Evolutionary conservation across 305 asterid species (phyloP).

Genomic region (Rubia peregrina): DNA sequence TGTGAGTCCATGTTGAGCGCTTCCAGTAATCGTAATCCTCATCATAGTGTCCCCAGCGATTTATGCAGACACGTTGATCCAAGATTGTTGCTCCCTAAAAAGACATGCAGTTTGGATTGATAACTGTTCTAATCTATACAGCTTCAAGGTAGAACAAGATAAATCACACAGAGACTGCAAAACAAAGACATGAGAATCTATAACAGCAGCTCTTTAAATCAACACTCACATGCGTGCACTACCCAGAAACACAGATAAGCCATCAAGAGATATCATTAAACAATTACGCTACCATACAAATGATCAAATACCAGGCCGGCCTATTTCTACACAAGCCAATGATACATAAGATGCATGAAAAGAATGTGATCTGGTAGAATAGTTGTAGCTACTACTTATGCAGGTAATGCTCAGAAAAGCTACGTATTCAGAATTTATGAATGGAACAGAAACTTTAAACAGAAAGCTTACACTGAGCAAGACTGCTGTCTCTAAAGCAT

Average conservation of each 20-base stretch:
- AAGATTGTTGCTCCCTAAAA: conserved; percentile 75
- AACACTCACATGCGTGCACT: background rate
- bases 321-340: background rate
- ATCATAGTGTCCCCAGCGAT: conserved; percentile 76
- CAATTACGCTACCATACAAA: background rate
- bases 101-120: conserved; percentile 6
- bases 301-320: background rate
- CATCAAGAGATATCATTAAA: background rate
- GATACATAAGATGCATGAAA: background rate
- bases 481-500: conserved; percentile 90
- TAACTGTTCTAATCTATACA: background rate
- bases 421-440: background rate
- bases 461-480: conserved; percentile 74
- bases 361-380: background rate
- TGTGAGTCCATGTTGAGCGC: conserved; percentile 51
- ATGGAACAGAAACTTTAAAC: background rate
- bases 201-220: background rate
- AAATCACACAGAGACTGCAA: background rate
- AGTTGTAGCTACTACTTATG: background rate
- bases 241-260: background rate
- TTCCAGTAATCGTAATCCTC: conserved; percentile 58
- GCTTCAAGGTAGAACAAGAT: background rate
- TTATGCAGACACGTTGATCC: conserved; percentile 83
- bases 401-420: background rate
- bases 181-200: background rate